Conservation (phyloP, 2,329 filamentous ascomycete genomes). For the Fusarium robinianum region DNA sequence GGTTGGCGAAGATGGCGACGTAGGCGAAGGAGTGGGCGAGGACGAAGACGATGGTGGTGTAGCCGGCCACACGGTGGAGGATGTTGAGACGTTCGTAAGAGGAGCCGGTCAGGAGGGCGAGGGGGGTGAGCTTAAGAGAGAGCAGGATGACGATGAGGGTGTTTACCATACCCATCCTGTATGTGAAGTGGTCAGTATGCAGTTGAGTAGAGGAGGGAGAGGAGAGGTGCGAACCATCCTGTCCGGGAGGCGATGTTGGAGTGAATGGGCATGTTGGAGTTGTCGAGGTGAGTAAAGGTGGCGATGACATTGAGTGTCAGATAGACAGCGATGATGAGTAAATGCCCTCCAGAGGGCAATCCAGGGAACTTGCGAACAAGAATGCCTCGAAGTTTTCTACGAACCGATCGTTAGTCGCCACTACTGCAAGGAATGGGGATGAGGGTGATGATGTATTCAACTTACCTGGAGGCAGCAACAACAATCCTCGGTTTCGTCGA, state of each 20-base stretch:
- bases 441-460: not conserved
- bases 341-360: constrained; percentile 43
- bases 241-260: constrained; percentile 45
- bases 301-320: constrained; percentile 42
- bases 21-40: constrained; percentile 54
- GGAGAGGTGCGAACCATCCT: constrained; percentile 42
- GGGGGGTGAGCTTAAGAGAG: constrained; percentile 61
- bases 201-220: not conserved
- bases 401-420: constrained; percentile 17
- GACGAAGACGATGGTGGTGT: constrained; percentile 51
- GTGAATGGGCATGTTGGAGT: constrained; percentile 35
- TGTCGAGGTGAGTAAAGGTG: constrained; percentile 42
- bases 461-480: constrained; percentile 27
- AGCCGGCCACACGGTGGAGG: constrained; percentile 59
- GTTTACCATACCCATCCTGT: constrained; percentile 51
- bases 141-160: constrained; percentile 58
- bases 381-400: constrained; percentile 37
- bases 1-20: constrained; percentile 45
- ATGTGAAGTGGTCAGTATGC: not conserved
- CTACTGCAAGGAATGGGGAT: not conserved
- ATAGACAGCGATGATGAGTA: constrained; percentile 37
- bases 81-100: constrained; percentile 64
- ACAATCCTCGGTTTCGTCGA: constrained; percentile 14
- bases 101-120: constrained; percentile 56
- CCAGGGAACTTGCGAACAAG: constrained; percentile 34